Conservation (phyloP, 1,139 yeast species). For the Taphrina pruni region DNA sequence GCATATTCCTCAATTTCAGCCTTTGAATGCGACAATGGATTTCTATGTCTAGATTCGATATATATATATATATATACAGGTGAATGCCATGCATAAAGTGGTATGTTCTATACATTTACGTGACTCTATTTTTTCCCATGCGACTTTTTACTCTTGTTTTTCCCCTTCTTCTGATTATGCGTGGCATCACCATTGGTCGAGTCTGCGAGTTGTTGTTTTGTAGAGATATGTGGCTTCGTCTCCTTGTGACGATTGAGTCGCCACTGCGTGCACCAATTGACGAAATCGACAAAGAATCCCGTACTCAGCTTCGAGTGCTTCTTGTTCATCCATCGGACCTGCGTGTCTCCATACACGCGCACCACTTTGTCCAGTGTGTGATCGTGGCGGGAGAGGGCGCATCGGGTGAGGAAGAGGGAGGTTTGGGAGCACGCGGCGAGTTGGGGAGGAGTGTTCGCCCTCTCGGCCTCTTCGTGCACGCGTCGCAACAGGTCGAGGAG, state of each 20-base stretch:
- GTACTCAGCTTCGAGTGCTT: constrained; percentile 62
- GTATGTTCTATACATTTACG: too few species aligned
- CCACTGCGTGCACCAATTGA: constrained; percentile 63
- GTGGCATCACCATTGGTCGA: too few species aligned
- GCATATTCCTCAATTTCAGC: too few species aligned
- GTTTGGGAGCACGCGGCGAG: constrained; percentile 66
- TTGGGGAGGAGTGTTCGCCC: constrained; percentile 59
- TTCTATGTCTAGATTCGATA: too few species aligned
- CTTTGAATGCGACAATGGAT: too few species aligned
- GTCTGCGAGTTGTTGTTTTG: too few species aligned
- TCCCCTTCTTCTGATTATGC: not conserved
- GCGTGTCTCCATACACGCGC: constrained; percentile 61
- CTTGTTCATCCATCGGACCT: constrained; percentile 65
- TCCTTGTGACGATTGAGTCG: constrained; percentile 26
- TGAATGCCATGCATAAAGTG: too few species aligned
- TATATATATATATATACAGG: too few species aligned
- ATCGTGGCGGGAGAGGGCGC: constrained; percentile 51
- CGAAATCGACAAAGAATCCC: constrained; percentile 73
- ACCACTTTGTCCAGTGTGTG: constrained; percentile 52
- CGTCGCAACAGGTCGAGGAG: constrained; percentile 46
- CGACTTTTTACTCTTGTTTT: not conserved
- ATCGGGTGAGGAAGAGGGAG: constrained; percentile 68
- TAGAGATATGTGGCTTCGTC: too few species aligned
- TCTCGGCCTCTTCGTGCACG: constrained; percentile 56
- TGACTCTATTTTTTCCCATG: constrained; percentile 2